A percentile compares a stretch with the other conserved stretches of the same genome.
Conservation (phyloP, 2,329 filamentous ascomycete species). For the Phialophora tarda region DNA sequence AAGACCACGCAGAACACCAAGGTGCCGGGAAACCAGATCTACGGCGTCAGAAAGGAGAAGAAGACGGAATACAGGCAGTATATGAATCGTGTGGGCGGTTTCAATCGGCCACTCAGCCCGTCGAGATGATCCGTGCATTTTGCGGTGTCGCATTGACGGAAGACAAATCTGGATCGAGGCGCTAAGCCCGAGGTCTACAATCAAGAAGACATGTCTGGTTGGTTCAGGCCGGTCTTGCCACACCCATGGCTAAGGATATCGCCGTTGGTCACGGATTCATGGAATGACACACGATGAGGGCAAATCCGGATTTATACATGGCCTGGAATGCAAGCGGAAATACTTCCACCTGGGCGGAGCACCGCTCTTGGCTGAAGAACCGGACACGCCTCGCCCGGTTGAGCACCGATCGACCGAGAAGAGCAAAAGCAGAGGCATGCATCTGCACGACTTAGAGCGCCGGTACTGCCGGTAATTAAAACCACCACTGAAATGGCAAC, state of each 20-base stretch:
- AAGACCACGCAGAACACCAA: conserved; percentile 87
- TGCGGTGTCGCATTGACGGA: neutral
- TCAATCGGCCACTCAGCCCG: conserved; percentile 58
- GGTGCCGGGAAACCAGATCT: conserved; percentile 83
- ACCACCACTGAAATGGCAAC: neutral
- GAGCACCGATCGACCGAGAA: neutral
- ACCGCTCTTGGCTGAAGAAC: too few relatives aligned
- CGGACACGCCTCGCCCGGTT: neutral
- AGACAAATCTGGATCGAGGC: neutral
- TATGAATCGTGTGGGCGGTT: conserved; percentile 67
- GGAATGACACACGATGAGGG: neutral
- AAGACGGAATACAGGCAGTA: conserved; percentile 96
- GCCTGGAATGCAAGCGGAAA: neutral
- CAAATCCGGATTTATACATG: neutral
- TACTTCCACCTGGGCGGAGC: neutral
- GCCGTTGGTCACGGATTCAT: neutral
- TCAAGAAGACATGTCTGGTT: neutral
- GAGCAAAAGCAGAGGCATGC: neutral
- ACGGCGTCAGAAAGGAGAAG: conserved; percentile 86
- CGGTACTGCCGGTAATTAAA: neutral
- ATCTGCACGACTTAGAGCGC: conserved; percentile 6
- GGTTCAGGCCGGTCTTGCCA: neutral
- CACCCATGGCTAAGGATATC: neutral
- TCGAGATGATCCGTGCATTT: conserved; percentile 42
- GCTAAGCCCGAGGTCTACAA: neutral